These are phyloP conservation scores for Geotrichum histeridarum DNA, from an alignment of 1,139 yeast species.

Conservation along the genomic window DNA sequence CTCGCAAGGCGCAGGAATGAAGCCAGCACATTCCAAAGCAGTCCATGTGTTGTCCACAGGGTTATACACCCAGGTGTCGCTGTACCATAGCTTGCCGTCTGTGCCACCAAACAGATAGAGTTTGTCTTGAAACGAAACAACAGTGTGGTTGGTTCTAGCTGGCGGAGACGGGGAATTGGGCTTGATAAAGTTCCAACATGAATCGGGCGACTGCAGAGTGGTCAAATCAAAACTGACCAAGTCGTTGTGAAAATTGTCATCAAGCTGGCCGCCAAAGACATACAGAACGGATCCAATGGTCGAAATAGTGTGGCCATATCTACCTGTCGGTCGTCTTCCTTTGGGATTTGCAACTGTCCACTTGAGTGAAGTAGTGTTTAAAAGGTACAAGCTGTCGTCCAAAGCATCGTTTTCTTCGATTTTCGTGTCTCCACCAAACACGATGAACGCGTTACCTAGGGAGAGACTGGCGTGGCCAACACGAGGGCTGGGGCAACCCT, in stretches of 20 bases:
- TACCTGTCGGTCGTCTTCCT: slow-evolving; percentile 80
- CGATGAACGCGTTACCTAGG: slow-evolving; percentile 90
- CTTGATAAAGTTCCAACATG: slow-evolving; percentile 74
- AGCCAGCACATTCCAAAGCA: slow-evolving; percentile 48
- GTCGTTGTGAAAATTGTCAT: slow-evolving; percentile 80
- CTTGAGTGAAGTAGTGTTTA: slow-evolving; percentile 82
- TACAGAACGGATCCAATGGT: slow-evolving; percentile 68
- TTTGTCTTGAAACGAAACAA: slow-evolving; percentile 73
- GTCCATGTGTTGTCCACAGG: slow-evolving; percentile 65
- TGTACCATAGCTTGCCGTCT: slow-evolving; percentile 66
- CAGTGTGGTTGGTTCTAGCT: slow-evolving; percentile 85
- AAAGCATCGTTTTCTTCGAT: slow-evolving; percentile 69
- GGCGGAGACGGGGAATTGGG: slow-evolving; percentile 58
- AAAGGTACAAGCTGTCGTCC: slow-evolving; percentile 83
- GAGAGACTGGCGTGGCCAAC: slow-evolving; percentile 93
- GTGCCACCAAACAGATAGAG: slow-evolving; percentile 93
- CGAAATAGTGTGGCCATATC: slow-evolving; percentile 86
- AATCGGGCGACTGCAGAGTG: slow-evolving; percentile 76
- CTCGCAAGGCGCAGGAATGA: slow-evolving; percentile 78
- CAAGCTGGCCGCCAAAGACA: slow-evolving; percentile 93
- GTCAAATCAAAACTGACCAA: slow-evolving; percentile 81
- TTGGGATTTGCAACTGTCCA: slow-evolving; percentile 86
- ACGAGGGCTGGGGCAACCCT: slow-evolving; percentile 84
- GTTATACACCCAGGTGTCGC: slow-evolving; percentile 80
- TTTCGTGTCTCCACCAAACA: slow-evolving; percentile 95